Evolutionary conservation across 2,329 filamentous ascomycete species (phyloP).

Genomic region (Emydomyces testavorans): DNA sequence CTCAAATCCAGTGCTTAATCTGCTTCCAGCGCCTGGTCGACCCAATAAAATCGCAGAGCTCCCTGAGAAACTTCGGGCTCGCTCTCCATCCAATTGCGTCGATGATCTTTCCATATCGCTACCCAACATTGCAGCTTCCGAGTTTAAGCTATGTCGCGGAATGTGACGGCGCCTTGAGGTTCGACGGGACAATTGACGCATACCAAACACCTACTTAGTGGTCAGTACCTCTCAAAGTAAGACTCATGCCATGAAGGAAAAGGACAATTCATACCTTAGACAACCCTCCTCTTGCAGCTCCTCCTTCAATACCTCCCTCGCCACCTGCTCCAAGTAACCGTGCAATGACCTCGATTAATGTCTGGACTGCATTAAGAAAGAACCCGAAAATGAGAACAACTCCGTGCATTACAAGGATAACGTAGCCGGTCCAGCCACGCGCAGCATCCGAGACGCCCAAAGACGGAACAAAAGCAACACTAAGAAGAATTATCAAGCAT

Average conservation of each 20-base stretch:
- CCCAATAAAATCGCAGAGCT: conserved; percentile 53
- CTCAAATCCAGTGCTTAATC: conserved; percentile 45
- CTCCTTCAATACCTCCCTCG: conserved; percentile 47
- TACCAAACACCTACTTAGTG: conserved; percentile 58
- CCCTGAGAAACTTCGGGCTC: conserved; percentile 49
- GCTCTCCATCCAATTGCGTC: conserved; percentile 41
- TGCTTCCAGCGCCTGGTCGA: conserved; percentile 36
- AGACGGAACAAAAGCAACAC: conserved; percentile 73
- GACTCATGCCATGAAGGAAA: background rate
- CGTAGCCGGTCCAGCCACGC: conserved; percentile 92
- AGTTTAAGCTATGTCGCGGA: conserved; percentile 69
- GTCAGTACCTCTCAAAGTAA: background rate
- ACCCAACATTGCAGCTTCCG: conserved; percentile 68
- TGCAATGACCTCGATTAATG: conserved; percentile 76
- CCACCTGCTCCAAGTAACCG: conserved; percentile 72
- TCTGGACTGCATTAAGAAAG: conserved; percentile 82
- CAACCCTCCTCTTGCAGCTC: conserved; percentile 65
- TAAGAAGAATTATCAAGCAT: conserved; percentile 62
- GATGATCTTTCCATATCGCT: conserved; percentile 55
- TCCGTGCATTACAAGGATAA: conserved; percentile 74
- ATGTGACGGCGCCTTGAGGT: conserved; percentile 51
- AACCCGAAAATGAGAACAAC: conserved; percentile 82
- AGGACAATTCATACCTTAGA: conserved; percentile 49
- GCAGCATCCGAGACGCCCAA: conserved; percentile 65
- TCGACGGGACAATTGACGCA: conserved; percentile 73